A percentile compares a stretch with the other conserved stretches of the same genome.
Evolutionary conservation across 2,329 filamentous ascomycete genomes (phyloP).

Genomic region (Sporothrix inflata): DNA sequence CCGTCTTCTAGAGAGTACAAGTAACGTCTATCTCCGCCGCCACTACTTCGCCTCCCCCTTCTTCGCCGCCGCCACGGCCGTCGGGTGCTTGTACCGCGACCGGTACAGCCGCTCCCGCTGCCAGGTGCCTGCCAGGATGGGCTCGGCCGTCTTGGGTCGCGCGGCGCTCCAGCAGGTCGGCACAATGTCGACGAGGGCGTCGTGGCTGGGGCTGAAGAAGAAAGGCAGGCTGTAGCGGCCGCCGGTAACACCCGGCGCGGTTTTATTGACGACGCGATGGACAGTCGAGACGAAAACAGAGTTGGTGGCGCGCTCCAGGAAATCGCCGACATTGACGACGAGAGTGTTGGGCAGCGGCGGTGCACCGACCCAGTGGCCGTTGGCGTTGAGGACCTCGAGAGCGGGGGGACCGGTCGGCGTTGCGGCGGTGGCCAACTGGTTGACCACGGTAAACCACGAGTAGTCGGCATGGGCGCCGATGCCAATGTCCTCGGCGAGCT

Average conservation of each 20-base stretch:
- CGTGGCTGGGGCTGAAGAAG: slow-evolving; percentile 55
- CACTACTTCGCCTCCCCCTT: background rate
- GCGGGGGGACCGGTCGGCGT: slow-evolving; percentile 40
- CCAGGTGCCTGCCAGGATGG: background rate
- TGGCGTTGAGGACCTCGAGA: slow-evolving; percentile 45
- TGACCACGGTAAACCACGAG: slow-evolving; percentile 54
- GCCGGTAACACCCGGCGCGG: slow-evolving; percentile 30
- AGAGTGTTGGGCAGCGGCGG: slow-evolving; percentile 36
- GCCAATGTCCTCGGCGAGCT: slow-evolving; percentile 39
- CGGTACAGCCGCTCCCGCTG: background rate
- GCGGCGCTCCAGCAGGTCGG: background rate
- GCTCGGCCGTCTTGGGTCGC: background rate
- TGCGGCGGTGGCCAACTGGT: slow-evolving; percentile 43
- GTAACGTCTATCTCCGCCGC: background rate
- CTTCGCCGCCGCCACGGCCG: background rate
- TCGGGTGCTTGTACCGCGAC: slow-evolving; percentile 24
- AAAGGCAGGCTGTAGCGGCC: slow-evolving; percentile 60
- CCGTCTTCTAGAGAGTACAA: background rate
- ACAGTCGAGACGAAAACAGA: slow-evolving; percentile 53
- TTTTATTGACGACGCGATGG: slow-evolving; percentile 54
- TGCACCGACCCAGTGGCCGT: slow-evolving; percentile 44
- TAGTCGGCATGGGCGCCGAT: slow-evolving; percentile 54
- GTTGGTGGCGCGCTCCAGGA: slow-evolving; percentile 55
- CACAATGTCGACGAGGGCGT: slow-evolving; percentile 37
- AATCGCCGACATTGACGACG: slow-evolving; percentile 58